Conservation (phyloP, 2,329 filamentous ascomycete species). For the Penicillium frequentans region DNA sequence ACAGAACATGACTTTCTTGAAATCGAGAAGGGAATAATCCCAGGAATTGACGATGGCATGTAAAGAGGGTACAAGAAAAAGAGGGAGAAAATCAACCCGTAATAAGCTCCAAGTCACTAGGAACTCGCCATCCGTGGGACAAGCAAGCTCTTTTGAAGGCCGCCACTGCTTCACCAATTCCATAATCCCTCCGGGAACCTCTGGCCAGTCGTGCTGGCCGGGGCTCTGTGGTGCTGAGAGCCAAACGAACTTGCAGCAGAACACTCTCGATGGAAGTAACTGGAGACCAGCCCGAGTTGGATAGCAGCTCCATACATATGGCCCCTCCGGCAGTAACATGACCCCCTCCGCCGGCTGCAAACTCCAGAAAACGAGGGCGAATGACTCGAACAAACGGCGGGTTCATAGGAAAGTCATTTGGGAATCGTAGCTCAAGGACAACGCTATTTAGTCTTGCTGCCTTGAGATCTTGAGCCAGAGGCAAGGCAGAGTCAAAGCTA, state of each 20-base stretch:
- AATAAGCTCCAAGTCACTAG: conserved; percentile 54
- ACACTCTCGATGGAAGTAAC: conserved; percentile 74
- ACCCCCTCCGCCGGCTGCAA: conserved; percentile 72
- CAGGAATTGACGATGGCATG: no score
- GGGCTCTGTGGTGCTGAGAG: conserved; percentile 68
- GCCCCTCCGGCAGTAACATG: conserved; percentile 84
- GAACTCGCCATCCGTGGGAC: conserved; percentile 72
- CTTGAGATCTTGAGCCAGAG: conserved; percentile 75
- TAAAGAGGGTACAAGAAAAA: no score
- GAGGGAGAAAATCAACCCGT: neutral
- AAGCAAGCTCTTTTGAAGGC: conserved; percentile 70
- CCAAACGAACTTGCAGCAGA: conserved; percentile 76
- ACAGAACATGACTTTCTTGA: no score
- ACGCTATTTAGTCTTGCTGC: conserved; percentile 61
- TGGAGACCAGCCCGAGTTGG: conserved; percentile 78
- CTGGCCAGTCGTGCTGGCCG: conserved; percentile 68
- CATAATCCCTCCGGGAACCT: conserved; percentile 54
- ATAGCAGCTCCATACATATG: conserved; percentile 81
- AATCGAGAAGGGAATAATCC: no score
- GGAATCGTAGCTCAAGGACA: conserved; percentile 80
- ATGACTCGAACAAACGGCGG: conserved; percentile 86
- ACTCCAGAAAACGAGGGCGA: conserved; percentile 74
- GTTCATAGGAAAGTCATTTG: conserved; percentile 69
- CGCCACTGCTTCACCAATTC: conserved; percentile 67
- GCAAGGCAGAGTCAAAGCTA: conserved; percentile 69